A percentile compares a stretch with the other conserved stretches of the same genome.
Conservation (phyloP, 305 asterid genomes). For the Ilex paraguariensis region DNA sequence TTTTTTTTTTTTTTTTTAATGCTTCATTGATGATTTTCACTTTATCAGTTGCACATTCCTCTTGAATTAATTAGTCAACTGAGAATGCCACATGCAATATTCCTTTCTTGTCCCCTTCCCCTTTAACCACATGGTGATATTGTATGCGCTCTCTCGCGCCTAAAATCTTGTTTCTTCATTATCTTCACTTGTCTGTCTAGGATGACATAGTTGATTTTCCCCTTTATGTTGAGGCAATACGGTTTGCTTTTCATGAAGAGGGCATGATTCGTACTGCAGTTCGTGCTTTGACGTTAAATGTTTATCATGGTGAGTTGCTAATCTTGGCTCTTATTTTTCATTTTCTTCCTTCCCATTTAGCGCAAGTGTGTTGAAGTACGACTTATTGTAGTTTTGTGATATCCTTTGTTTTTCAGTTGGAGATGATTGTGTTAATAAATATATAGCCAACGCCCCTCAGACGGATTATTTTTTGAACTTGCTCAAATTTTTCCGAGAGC, state of each 20-base stretch:
- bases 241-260: slow-evolving; percentile 96
- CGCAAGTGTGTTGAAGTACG: background rate
- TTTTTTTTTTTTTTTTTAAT: too few relatives aligned
- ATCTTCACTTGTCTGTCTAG: slow-evolving; percentile 24
- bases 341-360: slow-evolving; percentile 4
- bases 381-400: background rate
- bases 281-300: slow-evolving; percentile 90
- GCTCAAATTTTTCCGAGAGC: slow-evolving; percentile 78
- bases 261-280: slow-evolving; percentile 99
- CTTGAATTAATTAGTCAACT: too few relatives aligned
- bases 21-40: too few relatives aligned
- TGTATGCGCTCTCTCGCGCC: slow-evolving; percentile 11
- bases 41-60: too few relatives aligned
- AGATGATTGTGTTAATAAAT: slow-evolving; percentile 92
- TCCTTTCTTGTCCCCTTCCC: background rate
- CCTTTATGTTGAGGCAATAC: slow-evolving; percentile 93
- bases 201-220: slow-evolving; percentile 87
- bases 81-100: too few relatives aligned
- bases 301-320: slow-evolving; percentile 76
- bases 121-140: background rate
- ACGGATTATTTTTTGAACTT: slow-evolving; percentile 70
- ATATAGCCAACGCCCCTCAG: slow-evolving; percentile 67
- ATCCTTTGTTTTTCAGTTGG: slow-evolving; percentile 75
- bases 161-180: slow-evolving; percentile 1
- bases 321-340: slow-evolving; percentile 9